Evolutionary conservation across 164 flowering plant genomes (phyloP).

Genomic region (Litsea cubeba): DNA sequence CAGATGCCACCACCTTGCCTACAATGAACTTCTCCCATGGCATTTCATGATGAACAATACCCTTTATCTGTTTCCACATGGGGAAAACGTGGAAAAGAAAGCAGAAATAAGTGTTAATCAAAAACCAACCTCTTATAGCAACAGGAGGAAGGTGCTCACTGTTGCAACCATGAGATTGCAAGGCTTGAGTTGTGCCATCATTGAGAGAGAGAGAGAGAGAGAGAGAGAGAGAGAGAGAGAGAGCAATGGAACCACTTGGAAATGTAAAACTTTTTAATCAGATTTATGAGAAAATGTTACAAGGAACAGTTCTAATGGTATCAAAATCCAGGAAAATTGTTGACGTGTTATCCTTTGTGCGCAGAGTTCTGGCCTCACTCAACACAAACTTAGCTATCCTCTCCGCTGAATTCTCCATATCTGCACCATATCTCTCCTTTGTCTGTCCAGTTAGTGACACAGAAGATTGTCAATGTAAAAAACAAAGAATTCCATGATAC

Average conservation of each 20-base stretch:
- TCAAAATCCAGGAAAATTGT: slow-evolving; percentile 76
- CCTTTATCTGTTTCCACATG: no score
- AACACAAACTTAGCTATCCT: slow-evolving; percentile 67
- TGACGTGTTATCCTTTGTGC: slow-evolving; percentile 95
- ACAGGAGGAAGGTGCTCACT: no score
- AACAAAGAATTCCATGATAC: neutral
- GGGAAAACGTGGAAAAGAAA: no score
- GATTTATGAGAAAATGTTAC: slow-evolving; percentile 18
- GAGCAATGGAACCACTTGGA: neutral
- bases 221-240: neutral
- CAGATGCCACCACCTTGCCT: no score
- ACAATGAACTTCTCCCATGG: no score
- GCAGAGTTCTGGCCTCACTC: slow-evolving; percentile 73
- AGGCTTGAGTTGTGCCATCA: neutral
- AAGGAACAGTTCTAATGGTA: slow-evolving; percentile 29
- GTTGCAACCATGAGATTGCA: no score
- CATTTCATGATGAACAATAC: no score
- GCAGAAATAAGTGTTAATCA: no score
- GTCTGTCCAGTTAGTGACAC: slow-evolving; percentile 29
- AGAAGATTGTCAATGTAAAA: neutral
- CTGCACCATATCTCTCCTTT: slow-evolving; percentile 39
- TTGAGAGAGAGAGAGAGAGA: no score
- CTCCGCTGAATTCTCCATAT: slow-evolving; percentile 49
- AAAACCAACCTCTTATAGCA: no score
- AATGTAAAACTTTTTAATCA: neutral